Evolutionary conservation across 1,284 basidiomycete genomes (phyloP).

Genomic region (Apiotrichum brassicae): DNA sequence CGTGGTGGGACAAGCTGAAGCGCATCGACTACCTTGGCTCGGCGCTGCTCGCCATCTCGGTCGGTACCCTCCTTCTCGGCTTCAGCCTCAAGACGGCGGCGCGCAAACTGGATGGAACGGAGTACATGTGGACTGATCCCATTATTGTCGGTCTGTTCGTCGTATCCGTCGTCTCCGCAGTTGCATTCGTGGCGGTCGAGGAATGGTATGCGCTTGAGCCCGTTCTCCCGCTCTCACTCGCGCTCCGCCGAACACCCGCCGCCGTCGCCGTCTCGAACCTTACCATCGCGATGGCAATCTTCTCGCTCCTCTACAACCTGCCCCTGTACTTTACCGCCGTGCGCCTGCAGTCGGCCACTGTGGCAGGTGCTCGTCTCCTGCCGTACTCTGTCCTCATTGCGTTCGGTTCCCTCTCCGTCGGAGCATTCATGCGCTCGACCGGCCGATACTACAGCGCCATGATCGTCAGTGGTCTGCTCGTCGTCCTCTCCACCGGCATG

Average conservation of each 20-base stretch:
- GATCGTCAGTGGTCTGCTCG: slow-evolving; percentile 19
- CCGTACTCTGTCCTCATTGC: slow-evolving; percentile 81
- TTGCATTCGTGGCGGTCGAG: slow-evolving; percentile 66
- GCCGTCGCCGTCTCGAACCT: slow-evolving; percentile 76
- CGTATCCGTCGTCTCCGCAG: slow-evolving; percentile 53
- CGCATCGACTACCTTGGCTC: slow-evolving; percentile 80
- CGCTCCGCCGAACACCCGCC: slow-evolving; percentile 61
- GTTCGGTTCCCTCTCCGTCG: slow-evolving; percentile 71
- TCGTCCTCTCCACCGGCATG: slow-evolving; percentile 24
- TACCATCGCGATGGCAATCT: slow-evolving; percentile 56
- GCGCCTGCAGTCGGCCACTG: slow-evolving; percentile 61
- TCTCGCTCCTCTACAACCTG: slow-evolving; percentile 78
- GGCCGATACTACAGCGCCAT: slow-evolving; percentile 67
- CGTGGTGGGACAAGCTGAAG: slow-evolving; percentile 55
- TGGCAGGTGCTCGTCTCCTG: slow-evolving; percentile 73
- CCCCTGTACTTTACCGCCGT: slow-evolving; percentile 87
- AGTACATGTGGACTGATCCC: slow-evolving; percentile 58
- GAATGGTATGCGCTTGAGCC: slow-evolving; percentile 66
- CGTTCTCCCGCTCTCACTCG: slow-evolving; percentile 73
- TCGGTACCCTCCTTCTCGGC: slow-evolving; percentile 67
- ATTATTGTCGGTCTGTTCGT: slow-evolving; percentile 61
- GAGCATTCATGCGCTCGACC: slow-evolving; percentile 76
- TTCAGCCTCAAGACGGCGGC: slow-evolving; percentile 61
- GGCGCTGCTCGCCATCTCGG: slow-evolving; percentile 64
- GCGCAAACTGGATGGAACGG: background rate